Conservation (phyloP, 306 rosid genomes). For the Dalbergia oliveri region DNA sequence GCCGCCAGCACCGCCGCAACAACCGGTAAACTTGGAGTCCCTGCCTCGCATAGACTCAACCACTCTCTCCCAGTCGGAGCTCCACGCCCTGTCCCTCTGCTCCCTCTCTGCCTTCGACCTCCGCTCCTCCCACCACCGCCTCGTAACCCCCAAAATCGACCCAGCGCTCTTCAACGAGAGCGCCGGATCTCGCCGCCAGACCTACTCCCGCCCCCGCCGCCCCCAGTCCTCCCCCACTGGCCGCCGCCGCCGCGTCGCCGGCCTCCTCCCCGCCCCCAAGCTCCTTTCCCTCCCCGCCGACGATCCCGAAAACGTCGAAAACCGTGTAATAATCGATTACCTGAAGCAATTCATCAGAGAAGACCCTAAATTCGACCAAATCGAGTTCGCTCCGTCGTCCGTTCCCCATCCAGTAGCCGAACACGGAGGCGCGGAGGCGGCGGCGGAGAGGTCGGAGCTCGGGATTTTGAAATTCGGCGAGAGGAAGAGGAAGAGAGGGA, state of each 20-base stretch:
- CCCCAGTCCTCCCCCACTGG: constrained; percentile 53
- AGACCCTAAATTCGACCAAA: constrained; percentile 73
- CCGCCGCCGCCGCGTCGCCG: constrained; percentile 72
- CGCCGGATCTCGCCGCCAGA: constrained; percentile 85
- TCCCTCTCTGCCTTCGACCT: constrained; percentile 59
- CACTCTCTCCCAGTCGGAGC: constrained; percentile 79
- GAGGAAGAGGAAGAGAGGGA: constrained; percentile 80
- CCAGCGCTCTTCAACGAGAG: constrained; percentile 78
- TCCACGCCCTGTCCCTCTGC: constrained; percentile 71
- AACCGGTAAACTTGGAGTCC: constrained; percentile 46
- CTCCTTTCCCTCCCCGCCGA: constrained; percentile 51
- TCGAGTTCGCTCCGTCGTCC: constrained; percentile 47
- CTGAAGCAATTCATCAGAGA: constrained; percentile 66
- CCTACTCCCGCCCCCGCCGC: constrained; percentile 66
- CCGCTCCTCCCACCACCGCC: constrained; percentile 38
- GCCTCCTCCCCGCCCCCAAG: constrained; percentile 60
- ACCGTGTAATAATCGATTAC: constrained; percentile 65
- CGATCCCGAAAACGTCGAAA: constrained; percentile 60
- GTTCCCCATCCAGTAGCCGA: neutral
- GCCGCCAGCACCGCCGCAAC: neutral
- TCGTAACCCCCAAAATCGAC: constrained; percentile 71
- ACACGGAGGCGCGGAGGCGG: neutral
- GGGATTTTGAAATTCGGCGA: constrained; percentile 15
- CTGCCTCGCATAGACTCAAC: constrained; percentile 55
- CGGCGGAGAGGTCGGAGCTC: constrained; percentile 12